Percentiles rank a stretch among this genome's conserved stretches.
These are phyloP conservation scores for Xylariaceae sp. DNA, from an alignment of 2,329 filamentous ascomycete genomes.

Conservation along the genomic window DNA sequence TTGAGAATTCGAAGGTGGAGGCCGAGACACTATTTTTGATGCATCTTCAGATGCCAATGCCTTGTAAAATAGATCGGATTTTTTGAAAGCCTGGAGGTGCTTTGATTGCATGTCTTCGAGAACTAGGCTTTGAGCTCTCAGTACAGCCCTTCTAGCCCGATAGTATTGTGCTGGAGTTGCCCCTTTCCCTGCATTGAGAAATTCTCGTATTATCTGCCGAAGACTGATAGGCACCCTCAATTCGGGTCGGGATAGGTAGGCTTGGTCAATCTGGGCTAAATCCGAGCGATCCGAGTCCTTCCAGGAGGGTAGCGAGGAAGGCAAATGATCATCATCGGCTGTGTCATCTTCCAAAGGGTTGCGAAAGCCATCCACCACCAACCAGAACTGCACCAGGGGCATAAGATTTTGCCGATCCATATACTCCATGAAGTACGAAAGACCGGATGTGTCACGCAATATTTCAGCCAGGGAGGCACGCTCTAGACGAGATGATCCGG, in stretches of 20 bases:
- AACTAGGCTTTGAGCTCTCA: conserved; percentile 76
- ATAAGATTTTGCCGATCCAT: conserved; percentile 91
- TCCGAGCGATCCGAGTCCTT: conserved; percentile 81
- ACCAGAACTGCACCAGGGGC: conserved; percentile 93
- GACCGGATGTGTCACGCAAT: conserved; percentile 80
- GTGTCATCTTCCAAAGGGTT: conserved; percentile 85
- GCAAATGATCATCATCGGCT: conserved; percentile 62
- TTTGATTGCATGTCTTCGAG: conserved; percentile 79
- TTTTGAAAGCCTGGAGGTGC: conserved; percentile 82
- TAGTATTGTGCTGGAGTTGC: conserved; percentile 81
- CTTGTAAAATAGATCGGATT: conserved; percentile 93
- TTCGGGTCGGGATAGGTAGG: conserved; percentile 78
- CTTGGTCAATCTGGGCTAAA: conserved; percentile 85
- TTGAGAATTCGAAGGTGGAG: conserved; percentile 13
- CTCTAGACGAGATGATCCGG: conserved; percentile 60
- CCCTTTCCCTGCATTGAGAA: conserved; percentile 70
- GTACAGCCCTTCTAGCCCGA: conserved; percentile 72
- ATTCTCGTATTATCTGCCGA: conserved; percentile 66
- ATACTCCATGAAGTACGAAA: conserved; percentile 99
- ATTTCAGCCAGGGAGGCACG: conserved; percentile 77
- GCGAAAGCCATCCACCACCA: conserved; percentile 93
- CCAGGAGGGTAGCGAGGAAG: conserved; percentile 64
- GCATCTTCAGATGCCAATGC: conserved; percentile 85
- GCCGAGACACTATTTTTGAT: conserved; percentile 33
- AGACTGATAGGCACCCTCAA: conserved; percentile 70